Conservation (phyloP, 495 filamentous ascomycete species). For the Staphylotrichum tortipilum region DNA sequence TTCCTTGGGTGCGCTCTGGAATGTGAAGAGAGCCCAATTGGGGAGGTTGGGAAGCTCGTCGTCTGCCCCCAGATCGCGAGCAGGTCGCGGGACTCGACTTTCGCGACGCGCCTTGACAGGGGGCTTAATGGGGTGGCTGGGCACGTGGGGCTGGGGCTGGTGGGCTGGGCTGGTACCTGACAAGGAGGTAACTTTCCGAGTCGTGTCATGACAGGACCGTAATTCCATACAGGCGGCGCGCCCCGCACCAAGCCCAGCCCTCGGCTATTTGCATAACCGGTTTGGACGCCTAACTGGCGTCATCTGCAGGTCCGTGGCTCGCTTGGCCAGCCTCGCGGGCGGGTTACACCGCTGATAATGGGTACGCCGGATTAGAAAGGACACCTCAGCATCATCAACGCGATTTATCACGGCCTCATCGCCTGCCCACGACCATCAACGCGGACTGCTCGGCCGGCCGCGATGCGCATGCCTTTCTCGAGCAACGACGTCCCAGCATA, state of each 20-base stretch:
- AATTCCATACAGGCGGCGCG: no score
- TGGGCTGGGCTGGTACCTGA: no score
- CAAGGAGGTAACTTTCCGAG: no score
- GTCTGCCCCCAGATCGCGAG: background rate
- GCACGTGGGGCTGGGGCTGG: no score
- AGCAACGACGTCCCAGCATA: background rate
- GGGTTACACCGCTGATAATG: conserved; percentile 3
- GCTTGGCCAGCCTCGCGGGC: background rate
- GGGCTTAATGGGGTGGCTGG: conserved; percentile 17
- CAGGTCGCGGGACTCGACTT: background rate
- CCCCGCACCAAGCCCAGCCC: no score
- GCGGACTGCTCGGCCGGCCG: background rate
- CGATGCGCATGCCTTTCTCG: background rate
- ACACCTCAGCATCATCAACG: conserved; percentile 16
- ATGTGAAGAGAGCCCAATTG: conserved; percentile 3
- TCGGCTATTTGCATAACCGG: background rate
- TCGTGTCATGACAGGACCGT: no score
- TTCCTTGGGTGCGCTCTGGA: background rate
- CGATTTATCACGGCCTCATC: background rate
- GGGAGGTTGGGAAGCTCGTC: conserved; percentile 7
- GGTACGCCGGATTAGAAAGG: conserved; percentile 6
- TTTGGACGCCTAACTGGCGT: background rate
- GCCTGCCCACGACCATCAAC: background rate
- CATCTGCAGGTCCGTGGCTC: background rate
- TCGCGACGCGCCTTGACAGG: conserved; percentile 5